These are phyloP conservation scores for Beauveria sp. DNA, from an alignment of 2,329 filamentous ascomycete genomes.

Conservation along the genomic window DNA sequence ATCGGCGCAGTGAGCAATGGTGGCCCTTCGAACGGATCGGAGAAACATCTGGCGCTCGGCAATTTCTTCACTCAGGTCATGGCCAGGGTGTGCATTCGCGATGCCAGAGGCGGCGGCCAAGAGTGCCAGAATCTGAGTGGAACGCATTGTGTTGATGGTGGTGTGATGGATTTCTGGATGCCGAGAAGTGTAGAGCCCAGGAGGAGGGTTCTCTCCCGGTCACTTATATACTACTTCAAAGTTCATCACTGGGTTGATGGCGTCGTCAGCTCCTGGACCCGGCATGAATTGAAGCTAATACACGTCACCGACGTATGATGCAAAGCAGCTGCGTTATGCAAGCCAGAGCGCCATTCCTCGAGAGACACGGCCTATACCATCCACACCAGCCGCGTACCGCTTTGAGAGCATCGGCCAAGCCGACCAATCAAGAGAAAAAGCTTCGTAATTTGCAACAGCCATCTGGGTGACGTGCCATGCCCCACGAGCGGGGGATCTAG, in stretches of 20 bases:
- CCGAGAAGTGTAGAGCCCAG: not conserved
- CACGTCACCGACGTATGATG: not conserved
- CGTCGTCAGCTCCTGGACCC: not conserved
- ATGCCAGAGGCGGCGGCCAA: not conserved
- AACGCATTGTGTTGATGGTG: not conserved
- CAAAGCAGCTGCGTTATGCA: not conserved
- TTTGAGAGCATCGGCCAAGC: not conserved
- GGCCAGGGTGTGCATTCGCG: slow-evolving; percentile 34
- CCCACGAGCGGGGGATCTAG: not conserved
- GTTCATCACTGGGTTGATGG: not conserved
- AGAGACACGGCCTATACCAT: not conserved
- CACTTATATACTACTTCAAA: not conserved
- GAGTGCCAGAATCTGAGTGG: not conserved
- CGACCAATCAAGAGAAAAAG: not conserved
- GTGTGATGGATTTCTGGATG: not conserved
- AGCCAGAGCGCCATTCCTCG: not conserved
- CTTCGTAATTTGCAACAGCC: not conserved
- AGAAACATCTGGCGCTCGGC: slow-evolving; percentile 40
- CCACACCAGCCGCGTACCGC: not conserved
- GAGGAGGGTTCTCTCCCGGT: not conserved
- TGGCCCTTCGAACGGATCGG: slow-evolving; percentile 28
- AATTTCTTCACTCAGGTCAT: slow-evolving; percentile 40
- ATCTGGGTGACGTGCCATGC: not conserved
- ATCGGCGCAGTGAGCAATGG: slow-evolving; percentile 38
- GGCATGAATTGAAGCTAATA: not conserved